These are phyloP conservation scores for Sextonia rubra DNA, from an alignment of 164 flowering plant genomes.

Conservation along the genomic window DNA sequence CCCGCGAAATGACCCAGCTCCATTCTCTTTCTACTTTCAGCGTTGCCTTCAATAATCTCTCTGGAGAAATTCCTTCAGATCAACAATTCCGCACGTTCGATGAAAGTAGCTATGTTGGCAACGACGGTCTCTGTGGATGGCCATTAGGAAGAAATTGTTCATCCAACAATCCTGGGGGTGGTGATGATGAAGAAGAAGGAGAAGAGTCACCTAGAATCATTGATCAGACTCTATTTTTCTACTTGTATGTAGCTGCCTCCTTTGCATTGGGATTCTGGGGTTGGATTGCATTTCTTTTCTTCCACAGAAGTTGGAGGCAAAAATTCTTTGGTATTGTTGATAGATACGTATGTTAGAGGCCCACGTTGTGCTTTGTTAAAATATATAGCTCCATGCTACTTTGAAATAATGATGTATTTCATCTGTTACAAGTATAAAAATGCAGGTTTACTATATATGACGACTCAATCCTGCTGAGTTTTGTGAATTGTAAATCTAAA, in stretches of 20 bases:
- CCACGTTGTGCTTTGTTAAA: background rate
- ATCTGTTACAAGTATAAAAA: too few relatives aligned
- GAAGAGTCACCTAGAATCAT: background rate
- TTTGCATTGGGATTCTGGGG: background rate
- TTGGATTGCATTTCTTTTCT: background rate
- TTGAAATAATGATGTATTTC: too few relatives aligned
- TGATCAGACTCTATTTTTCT: background rate
- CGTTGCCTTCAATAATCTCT: conserved; percentile 4
- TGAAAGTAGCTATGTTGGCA: conserved; percentile 8
- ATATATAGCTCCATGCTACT: background rate
- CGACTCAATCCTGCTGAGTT: too few relatives aligned
- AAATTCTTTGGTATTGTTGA: background rate
- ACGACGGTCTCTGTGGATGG: conserved; percentile 8
- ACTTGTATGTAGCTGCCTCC: background rate
- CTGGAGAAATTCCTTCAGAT: background rate
- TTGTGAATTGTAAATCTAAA: too few relatives aligned
- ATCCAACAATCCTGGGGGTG: background rate
- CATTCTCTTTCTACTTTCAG: conserved; percentile 4
- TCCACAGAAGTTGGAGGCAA: background rate
- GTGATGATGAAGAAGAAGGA: background rate
- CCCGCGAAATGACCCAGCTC: background rate
- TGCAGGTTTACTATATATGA: too few relatives aligned
- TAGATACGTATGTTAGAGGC: background rate
- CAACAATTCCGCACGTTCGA: conserved; percentile 4
- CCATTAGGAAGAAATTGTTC: conserved; percentile 1